Percentiles rank a stretch among this genome's conserved stretches.
Evolutionary conservation across 305 asterid genomes (phyloP).

Genomic region (Fraxinus greggii): DNA sequence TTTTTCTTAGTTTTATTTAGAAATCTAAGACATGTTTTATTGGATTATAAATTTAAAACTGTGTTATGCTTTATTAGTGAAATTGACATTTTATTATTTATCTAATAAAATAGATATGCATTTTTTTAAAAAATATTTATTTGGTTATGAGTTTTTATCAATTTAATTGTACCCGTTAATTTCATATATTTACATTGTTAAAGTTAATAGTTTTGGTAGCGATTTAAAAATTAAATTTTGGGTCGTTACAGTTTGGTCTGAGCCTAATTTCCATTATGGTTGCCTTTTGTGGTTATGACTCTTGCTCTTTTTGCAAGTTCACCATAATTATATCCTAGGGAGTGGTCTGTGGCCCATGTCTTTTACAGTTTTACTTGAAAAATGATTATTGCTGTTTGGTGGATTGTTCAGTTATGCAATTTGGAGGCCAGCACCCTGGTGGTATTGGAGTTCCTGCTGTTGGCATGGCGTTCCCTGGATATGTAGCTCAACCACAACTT

Average conservation of each 20-base stretch:
- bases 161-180: no score
- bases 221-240: no score
- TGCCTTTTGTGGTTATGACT: not conserved
- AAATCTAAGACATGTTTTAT: no score
- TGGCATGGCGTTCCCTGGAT: conserved; percentile 99
- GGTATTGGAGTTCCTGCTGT: conserved; percentile 99
- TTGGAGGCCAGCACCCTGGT: conserved; percentile 86
- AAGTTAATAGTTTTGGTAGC: no score
- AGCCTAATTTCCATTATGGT: not conserved
- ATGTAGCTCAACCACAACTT: conserved; percentile 75
- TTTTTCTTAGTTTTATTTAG: no score
- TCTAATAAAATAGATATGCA: no score
- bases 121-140: no score
- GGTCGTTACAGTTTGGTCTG: not conserved
- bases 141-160: no score
- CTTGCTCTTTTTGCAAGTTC: conserved; percentile 68
- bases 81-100: no score
- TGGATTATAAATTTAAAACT: no score
- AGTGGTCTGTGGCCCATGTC: not conserved
- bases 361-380: conserved; percentile 10
- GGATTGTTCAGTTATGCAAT: conserved; percentile 74
- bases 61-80: no score
- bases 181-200: no score
- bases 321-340: not conserved
- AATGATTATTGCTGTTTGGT: conserved; percentile 24